phyloP scores from a whole-genome alignment of 192 early-diverging fungal genomes.

The Backusella luteola region DNA sequence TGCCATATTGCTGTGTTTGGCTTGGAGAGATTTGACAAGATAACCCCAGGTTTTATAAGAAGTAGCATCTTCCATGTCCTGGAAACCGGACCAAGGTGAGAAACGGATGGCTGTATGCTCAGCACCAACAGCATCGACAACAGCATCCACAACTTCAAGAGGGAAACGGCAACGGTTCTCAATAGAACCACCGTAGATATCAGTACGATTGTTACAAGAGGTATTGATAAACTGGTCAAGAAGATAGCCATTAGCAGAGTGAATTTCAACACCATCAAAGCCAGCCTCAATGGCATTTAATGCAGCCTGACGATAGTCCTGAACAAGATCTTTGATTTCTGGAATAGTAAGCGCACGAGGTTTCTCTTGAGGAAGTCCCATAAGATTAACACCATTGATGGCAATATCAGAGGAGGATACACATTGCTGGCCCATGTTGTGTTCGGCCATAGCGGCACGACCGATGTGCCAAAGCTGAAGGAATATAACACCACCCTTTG shows the following conservation, averaged over 20 bases:
- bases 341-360: slow-evolving; percentile 17
- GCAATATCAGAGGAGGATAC: slow-evolving; percentile 26
- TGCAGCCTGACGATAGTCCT: slow-evolving; percentile 45
- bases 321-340: slow-evolving; percentile 14
- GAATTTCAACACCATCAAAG: slow-evolving; percentile 90
- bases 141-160: slow-evolving; percentile 27
- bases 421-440: not conserved
- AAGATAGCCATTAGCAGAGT: slow-evolving; percentile 90
- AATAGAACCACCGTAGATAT: slow-evolving; percentile 28
- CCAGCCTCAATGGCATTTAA: slow-evolving; percentile 73
- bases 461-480: slow-evolving; percentile 52
- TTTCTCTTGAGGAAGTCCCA: slow-evolving; percentile 1
- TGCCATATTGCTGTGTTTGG: slow-evolving; percentile 26
- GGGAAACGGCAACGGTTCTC: slow-evolving; percentile 32
- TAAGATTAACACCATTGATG: slow-evolving; percentile 3
- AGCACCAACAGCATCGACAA: slow-evolving; percentile 22
- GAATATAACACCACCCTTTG: slow-evolving; percentile 51
- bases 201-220: slow-evolving; percentile 77
- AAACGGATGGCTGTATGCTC: slow-evolving; percentile 36
- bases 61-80: slow-evolving; percentile 34
- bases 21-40: slow-evolving; percentile 20
- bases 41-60: slow-evolving; percentile 28
- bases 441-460: not conserved
- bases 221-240: slow-evolving; percentile 78
- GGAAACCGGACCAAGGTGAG: slow-evolving; percentile 24